Percentiles rank a stretch among this genome's conserved stretches.
These are phyloP conservation scores for Leccinum incarnatum DNA, from an alignment of 768 basidiomycete species.

Conservation along the genomic window DNA sequence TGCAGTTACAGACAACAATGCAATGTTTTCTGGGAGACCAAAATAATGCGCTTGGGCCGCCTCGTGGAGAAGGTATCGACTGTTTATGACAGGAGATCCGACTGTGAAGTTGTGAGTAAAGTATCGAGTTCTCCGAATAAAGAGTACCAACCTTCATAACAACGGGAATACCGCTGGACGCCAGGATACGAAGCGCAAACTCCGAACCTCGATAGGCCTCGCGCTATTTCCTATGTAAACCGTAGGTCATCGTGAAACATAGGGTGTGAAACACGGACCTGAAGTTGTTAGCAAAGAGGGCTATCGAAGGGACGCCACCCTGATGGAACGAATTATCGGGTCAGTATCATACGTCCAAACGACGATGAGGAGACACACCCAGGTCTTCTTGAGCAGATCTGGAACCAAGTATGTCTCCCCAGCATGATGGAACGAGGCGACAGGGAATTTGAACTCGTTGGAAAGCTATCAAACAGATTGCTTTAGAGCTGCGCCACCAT, in stretches of 20 bases:
- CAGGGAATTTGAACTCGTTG: conserved; percentile 81
- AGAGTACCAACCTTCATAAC: conserved; percentile 63
- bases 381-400: conserved; percentile 66
- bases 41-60: conserved; percentile 71
- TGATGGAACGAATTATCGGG: neutral
- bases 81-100: conserved; percentile 49
- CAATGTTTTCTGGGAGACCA: conserved; percentile 54
- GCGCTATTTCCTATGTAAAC: conserved; percentile 56
- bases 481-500: neutral
- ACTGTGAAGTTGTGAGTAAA: conserved; percentile 32
- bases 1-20: conserved; percentile 65
- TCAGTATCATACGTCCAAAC: neutral
- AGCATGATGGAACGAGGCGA: conserved; percentile 77
- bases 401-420: conserved; percentile 84
- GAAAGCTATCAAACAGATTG: conserved; percentile 46
- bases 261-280: conserved; percentile 21
- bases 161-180: conserved; percentile 63
- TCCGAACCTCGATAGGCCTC: conserved; percentile 81
- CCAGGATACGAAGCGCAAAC: conserved; percentile 74
- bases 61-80: conserved; percentile 67
- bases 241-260: neutral
- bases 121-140: neutral
- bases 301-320: conserved; percentile 72
- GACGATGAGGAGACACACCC: conserved; percentile 36
- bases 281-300: conserved; percentile 66